Conservation (phyloP, 495 filamentous ascomycete species). For the Peziza echinospora region DNA sequence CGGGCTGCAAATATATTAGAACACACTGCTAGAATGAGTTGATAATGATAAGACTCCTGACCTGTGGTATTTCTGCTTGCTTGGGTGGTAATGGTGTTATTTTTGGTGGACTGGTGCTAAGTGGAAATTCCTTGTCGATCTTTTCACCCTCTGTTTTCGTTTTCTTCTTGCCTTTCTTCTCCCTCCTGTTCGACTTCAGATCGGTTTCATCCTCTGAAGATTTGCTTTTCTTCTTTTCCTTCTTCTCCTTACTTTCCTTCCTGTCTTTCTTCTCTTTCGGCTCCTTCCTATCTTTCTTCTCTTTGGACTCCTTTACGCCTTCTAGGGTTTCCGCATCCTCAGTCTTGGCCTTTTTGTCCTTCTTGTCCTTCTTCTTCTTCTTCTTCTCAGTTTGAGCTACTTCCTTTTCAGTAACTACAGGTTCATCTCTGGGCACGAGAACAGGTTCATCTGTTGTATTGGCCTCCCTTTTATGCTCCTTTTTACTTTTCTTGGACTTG, state of each 20-base stretch:
- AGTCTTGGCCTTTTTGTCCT: constrained; percentile 1
- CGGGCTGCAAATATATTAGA: neutral
- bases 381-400: constrained; percentile 9
- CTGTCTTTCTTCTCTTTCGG: constrained; percentile 10
- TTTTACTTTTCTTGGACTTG: neutral
- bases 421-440: too few species aligned
- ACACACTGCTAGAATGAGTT: neutral
- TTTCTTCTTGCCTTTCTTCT: constrained; percentile 11
- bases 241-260: constrained; percentile 6
- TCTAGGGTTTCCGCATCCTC: neutral
- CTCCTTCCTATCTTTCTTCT: constrained; percentile 16
- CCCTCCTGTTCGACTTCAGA: constrained; percentile 2
- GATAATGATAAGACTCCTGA: neutral
- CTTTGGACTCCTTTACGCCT: constrained; percentile 8
- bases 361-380: constrained; percentile 2
- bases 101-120: neutral
- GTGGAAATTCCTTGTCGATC: constrained; percentile 1
- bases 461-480: neutral
- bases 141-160: constrained; percentile 11
- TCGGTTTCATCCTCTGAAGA: neutral
- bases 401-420: too few species aligned
- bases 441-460: neutral
- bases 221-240: constrained; percentile 2
- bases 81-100: constrained; percentile 3
- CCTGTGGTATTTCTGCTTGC: neutral